Conservation (phyloP, 805 yeast species). For the Candida boleticola region DNA sequence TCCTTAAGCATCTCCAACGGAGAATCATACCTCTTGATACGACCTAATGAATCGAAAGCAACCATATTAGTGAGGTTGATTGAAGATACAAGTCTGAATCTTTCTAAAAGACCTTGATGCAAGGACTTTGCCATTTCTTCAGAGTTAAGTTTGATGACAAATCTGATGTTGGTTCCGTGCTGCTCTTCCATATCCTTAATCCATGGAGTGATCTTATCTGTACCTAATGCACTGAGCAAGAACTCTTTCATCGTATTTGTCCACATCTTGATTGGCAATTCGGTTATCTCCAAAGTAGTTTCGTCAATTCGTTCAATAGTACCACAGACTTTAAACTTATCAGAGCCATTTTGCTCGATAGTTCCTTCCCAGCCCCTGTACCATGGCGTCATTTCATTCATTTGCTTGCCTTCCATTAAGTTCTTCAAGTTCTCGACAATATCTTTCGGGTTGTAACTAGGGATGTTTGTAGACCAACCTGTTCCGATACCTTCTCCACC, state of each 20-base stretch:
- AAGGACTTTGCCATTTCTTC: slow-evolving; percentile 84
- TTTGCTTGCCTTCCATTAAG: slow-evolving; percentile 69
- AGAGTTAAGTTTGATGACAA: slow-evolving; percentile 67
- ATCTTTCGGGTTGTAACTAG: slow-evolving; percentile 85
- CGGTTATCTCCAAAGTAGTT: slow-evolving; percentile 82
- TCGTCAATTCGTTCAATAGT: slow-evolving; percentile 77
- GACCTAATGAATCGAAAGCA: slow-evolving; percentile 87
- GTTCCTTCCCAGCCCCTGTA: slow-evolving; percentile 92
- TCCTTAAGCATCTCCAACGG: slow-evolving; percentile 79
- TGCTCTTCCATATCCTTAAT: slow-evolving; percentile 94
- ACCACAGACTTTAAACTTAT: slow-evolving; percentile 76
- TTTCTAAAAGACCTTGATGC: slow-evolving; percentile 74
- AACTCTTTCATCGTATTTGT: slow-evolving; percentile 86
- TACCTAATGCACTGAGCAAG: slow-evolving; percentile 72
- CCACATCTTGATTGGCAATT: slow-evolving; percentile 91
- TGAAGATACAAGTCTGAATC: slow-evolving; percentile 73
- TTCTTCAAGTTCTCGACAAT: slow-evolving; percentile 70
- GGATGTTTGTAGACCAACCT: slow-evolving; percentile 96
- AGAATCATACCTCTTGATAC: slow-evolving; percentile 76
- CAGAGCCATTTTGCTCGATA: slow-evolving; percentile 61
- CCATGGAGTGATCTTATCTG: slow-evolving; percentile 76
- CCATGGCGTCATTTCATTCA: slow-evolving; percentile 85
- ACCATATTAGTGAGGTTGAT: slow-evolving; percentile 86
- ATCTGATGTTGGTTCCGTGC: slow-evolving; percentile 78
- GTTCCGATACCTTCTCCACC: slow-evolving; percentile 99